A percentile compares a stretch with the other conserved stretches of the same genome.
These are phyloP conservation scores for Gossypium ekmanianum DNA, from an alignment of 345 rosid species.

Conservation along the genomic window DNA sequence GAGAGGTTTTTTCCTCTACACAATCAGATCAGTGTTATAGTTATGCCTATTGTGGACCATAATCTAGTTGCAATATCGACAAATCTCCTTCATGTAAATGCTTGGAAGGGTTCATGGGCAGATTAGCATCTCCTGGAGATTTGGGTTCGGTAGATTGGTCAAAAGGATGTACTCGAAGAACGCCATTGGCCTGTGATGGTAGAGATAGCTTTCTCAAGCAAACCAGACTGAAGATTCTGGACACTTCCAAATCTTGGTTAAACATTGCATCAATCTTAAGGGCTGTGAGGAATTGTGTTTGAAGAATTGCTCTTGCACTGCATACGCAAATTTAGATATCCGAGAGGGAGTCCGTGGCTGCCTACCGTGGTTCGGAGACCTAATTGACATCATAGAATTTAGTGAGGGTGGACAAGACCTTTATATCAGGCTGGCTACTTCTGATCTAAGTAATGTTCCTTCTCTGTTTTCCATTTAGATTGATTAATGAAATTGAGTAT, in stretches of 20 bases:
- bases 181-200: slow-evolving; percentile 16
- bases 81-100: slow-evolving; percentile 26
- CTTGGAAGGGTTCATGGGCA: slow-evolving; percentile 36
- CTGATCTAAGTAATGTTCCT: not conserved
- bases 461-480: not conserved
- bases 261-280: slow-evolving; percentile 10
- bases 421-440: not conserved
- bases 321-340: too few species aligned
- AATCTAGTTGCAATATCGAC: not conserved
- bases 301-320: too few species aligned
- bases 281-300: too few species aligned
- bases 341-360: not conserved
- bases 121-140: slow-evolving; percentile 8
- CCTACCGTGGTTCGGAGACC: not conserved
- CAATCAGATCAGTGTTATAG: slow-evolving; percentile 32
- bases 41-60: slow-evolving; percentile 13
- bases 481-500: not conserved
- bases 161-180: slow-evolving; percentile 9
- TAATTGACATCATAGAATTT: not conserved
- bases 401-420: not conserved
- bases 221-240: slow-evolving; percentile 23
- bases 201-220: slow-evolving; percentile 32
- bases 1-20: not conserved
- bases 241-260: not conserved
- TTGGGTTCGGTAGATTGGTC: slow-evolving; percentile 38